Evolutionary conservation across 306 rosid genomes (phyloP).

Genomic region (Acacia confusa): DNA sequence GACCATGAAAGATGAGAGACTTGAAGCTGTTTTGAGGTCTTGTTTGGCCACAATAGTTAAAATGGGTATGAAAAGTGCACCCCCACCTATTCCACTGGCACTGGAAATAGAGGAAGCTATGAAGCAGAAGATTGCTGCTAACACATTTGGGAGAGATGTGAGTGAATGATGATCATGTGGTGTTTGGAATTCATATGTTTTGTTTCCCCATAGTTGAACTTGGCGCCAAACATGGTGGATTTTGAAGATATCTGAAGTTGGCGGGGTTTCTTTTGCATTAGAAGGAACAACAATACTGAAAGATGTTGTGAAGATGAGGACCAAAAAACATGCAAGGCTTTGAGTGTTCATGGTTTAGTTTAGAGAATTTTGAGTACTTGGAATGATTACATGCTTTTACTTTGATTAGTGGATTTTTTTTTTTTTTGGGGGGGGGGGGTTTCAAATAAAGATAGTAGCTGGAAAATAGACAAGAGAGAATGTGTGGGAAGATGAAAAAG

Average conservation of each 20-base stretch:
- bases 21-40: constrained; percentile 82
- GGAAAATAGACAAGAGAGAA: too few relatives aligned
- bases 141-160: constrained; percentile 36
- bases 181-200: constrained; percentile 23
- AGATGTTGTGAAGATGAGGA: constrained; percentile 36
- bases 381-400: background rate
- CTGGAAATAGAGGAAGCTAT: constrained; percentile 60
- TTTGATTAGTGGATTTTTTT: background rate
- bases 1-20: constrained; percentile 87
- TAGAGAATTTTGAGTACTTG: background rate
- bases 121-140: constrained; percentile 47
- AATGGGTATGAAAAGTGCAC: constrained; percentile 79
- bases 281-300: constrained; percentile 35
- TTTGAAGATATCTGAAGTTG: constrained; percentile 36
- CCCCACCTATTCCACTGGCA: constrained; percentile 84
- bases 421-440: too few relatives aligned
- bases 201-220: constrained; percentile 36
- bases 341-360: constrained; percentile 36
- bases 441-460: too few relatives aligned
- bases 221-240: constrained; percentile 34
- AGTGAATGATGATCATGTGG: constrained; percentile 22
- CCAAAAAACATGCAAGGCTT: constrained; percentile 19
- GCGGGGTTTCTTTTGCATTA: constrained; percentile 52
- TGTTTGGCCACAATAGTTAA: constrained; percentile 59
- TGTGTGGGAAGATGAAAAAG: too few relatives aligned